Base-by-base conservation (phyloP, 495 filamentous ascomycete genomes). In the Podospora pseudopauciseta region DNA sequence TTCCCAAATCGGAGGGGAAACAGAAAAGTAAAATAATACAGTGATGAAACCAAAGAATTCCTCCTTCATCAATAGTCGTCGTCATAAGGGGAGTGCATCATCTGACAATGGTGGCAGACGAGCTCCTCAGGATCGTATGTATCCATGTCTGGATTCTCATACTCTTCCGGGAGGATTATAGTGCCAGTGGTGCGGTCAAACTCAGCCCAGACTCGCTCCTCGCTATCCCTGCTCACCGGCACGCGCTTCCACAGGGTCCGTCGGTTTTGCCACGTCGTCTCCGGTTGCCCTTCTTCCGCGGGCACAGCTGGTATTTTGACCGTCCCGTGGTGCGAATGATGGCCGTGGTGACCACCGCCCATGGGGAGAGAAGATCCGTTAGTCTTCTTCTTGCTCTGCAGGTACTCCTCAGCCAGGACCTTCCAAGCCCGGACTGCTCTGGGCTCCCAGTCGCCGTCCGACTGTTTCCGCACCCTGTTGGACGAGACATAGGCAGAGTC, bases 201-300 rank as follows among this genome's bases (percentile, higher is more conserved):
- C 44, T 82, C 73, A 49, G 73, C 67, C 80, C 80, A 85, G 26
- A 61, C 66, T 39, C 79, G 79, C 15, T 75, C 71, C 4, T 77
- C 71, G 2, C 55, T 53, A n/a, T 79, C 74, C 23, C 78, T 76
- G 9, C 55, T 69, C 3, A 74, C 23, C 1, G 79, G 77, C 2
- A 81, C 76, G 9, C 74, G 77, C 73, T 84, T 85, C 77, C 80
- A 84, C 23, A 85, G 74, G 3, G 81, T 83, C 23, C 70, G 70
- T 2, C 78, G 78, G 9, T 74, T 68, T 34, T 76, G 73, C 68
- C 70, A 81, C 3, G 20, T 63, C 4, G 81, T 81, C 61, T 68
- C 71, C 2, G 81, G 82, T 20, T 78, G 71, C 23, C 78, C 81
- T 57, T 78, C 77, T 30, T 81, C 80, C 28, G 74, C 56, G 39